A percentile compares a stretch with the other conserved stretches of the same genome.
Conservation (phyloP, 306 rosid genomes). For the Parietaria judaica region DNA sequence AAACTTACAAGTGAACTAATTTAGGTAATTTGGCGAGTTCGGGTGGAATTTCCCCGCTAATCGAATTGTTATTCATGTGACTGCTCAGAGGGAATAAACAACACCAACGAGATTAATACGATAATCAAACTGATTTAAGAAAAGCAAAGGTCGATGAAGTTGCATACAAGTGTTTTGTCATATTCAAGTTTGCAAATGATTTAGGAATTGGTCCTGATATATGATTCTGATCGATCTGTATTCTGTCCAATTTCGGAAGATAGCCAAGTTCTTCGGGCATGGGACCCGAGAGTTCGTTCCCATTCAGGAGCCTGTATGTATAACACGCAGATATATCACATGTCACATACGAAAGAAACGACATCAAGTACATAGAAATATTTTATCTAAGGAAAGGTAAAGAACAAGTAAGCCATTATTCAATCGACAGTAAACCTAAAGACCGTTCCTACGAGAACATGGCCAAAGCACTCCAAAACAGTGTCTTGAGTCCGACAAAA, state of each 20-base stretch:
- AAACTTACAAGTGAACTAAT: constrained; percentile 41
- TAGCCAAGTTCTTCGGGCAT: constrained; percentile 45
- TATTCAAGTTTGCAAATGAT: constrained; percentile 30
- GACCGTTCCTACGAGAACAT: too few relatives aligned
- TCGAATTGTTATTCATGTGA: constrained; percentile 48
- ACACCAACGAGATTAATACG: neutral
- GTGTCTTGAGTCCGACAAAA: too few relatives aligned
- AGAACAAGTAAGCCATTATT: too few relatives aligned
- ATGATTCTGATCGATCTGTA: constrained; percentile 38
- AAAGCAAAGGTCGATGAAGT: constrained; percentile 1
- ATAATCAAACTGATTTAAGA: neutral
- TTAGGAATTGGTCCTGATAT: constrained; percentile 41
- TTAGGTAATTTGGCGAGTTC: constrained; percentile 25
- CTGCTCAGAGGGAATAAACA: constrained; percentile 31
- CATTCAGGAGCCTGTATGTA: constrained; percentile 38
- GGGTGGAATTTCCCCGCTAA: constrained; percentile 37
- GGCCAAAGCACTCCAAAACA: too few relatives aligned
- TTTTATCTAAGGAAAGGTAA: neutral
- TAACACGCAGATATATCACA: neutral
- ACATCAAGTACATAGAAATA: neutral
- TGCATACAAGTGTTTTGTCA: constrained; percentile 31
- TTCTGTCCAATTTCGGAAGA: constrained; percentile 29
- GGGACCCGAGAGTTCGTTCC: constrained; percentile 36
- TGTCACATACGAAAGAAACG: neutral
- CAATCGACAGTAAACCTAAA: too few relatives aligned